Evolutionary conservation across 1,284 basidiomycete genomes (phyloP).

Genomic region (Papiliotrema terrestris): DNA sequence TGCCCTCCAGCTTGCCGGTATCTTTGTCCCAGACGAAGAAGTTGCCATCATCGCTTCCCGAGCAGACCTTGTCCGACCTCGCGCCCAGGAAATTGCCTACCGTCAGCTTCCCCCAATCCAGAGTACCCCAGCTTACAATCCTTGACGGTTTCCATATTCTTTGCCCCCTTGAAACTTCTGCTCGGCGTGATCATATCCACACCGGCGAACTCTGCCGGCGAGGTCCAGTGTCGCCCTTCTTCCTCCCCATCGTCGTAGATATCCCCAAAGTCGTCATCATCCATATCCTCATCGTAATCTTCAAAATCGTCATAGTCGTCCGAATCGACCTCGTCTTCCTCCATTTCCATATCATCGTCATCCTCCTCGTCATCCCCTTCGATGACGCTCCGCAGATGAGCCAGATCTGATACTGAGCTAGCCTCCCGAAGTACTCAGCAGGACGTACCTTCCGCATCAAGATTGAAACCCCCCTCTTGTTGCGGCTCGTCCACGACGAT

Average conservation of each 20-base stretch:
- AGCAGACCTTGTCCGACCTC: slow-evolving; percentile 69
- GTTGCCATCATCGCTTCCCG: slow-evolving; percentile 82
- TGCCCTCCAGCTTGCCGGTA: slow-evolving; percentile 62
- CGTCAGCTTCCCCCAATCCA: not conserved
- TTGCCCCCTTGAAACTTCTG: slow-evolving; percentile 64
- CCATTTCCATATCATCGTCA: slow-evolving; percentile 13
- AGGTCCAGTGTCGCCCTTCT: not conserved
- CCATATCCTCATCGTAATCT: slow-evolving; percentile 19
- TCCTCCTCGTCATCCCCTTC: not conserved
- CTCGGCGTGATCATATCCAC: slow-evolving; percentile 68
- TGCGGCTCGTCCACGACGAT: no score
- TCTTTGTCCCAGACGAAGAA: slow-evolving; percentile 75
- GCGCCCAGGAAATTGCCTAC: slow-evolving; percentile 80
- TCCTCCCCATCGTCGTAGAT: slow-evolving; percentile 1
- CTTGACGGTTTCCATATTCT: slow-evolving; percentile 84
- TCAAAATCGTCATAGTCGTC: slow-evolving; percentile 11
- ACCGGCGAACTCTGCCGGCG: slow-evolving; percentile 19
- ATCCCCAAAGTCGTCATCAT: slow-evolving; percentile 11
- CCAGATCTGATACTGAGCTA: not conserved
- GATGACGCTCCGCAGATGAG: not conserved
- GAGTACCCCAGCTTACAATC: slow-evolving; percentile 62
- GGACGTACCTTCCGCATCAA: not conserved
- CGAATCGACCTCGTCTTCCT: slow-evolving; percentile 37
- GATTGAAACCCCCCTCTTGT: not conserved
- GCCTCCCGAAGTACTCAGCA: no score